Percentiles rank a stretch among this genome's conserved stretches.
These are phyloP conservation scores for Geotrichum bryndzae DNA, from an alignment of 1,139 yeast genomes.

Conservation along the genomic window DNA sequence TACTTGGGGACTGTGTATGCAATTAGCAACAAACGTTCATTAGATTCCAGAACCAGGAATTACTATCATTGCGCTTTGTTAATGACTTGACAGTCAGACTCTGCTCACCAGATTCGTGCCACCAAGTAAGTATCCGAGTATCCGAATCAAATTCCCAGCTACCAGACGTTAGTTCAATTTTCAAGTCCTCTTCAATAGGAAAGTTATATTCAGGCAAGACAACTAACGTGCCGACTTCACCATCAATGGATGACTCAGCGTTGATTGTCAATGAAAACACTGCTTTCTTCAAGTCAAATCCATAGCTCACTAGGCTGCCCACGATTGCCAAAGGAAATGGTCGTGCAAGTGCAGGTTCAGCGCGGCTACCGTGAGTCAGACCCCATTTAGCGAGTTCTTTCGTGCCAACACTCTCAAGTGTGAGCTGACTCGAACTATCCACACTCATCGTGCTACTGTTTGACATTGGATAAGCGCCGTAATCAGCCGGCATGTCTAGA, in stretches of 20 bases:
- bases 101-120: slow-evolving; percentile 46
- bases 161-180: slow-evolving; percentile 43
- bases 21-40: neutral
- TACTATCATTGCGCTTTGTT: neutral
- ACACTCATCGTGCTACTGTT: neutral
- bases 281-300: slow-evolving; percentile 30
- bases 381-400: neutral
- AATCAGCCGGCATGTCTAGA: neutral
- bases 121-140: slow-evolving; percentile 63
- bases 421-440: neutral
- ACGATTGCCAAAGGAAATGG: slow-evolving; percentile 33
- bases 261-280: slow-evolving; percentile 40
- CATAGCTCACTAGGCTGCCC: slow-evolving; percentile 28
- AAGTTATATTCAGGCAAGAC: slow-evolving; percentile 68
- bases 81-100: slow-evolving; percentile 19
- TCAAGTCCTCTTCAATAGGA: slow-evolving; percentile 39
- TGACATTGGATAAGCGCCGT: neutral
- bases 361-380: slow-evolving; percentile 37
- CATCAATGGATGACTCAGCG: slow-evolving; percentile 19
- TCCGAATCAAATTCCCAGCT: slow-evolving; percentile 45
- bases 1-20: neutral
- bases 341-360: slow-evolving; percentile 42
- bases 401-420: neutral
- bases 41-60: neutral
- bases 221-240: slow-evolving; percentile 46